Conservation (phyloP, 805 yeast genomes). For the Martiniozyma abietophila region DNA sequence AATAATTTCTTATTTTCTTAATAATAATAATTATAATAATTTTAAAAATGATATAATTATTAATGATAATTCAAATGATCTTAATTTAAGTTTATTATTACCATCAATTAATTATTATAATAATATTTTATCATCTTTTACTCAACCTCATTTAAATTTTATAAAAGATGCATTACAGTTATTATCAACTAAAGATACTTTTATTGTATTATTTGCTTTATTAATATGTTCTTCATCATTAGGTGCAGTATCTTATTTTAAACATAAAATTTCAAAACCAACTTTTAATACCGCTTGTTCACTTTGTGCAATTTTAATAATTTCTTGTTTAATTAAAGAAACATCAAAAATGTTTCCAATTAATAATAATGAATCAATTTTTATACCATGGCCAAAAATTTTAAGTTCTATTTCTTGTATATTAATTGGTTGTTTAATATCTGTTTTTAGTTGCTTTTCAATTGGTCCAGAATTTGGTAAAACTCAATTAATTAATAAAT, state of each 20-base stretch:
- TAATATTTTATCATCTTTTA: no score
- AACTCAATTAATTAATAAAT: conserved; percentile 1
- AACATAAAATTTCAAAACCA: conserved; percentile 54
- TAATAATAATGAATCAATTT: conserved; percentile 25
- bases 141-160: conserved; percentile 1
- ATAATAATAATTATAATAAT: conserved; percentile 1
- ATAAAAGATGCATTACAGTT: no score
- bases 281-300: conserved; percentile 79
- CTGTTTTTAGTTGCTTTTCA: conserved; percentile 51
- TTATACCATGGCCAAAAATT: conserved; percentile 46
- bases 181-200: not conserved
- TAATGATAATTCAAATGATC: no score
- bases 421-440: conserved; percentile 46
- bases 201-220: conserved; percentile 5
- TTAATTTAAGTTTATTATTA: no score
- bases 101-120: no score
- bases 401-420: conserved; percentile 49
- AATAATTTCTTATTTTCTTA: conserved; percentile 3
- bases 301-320: conserved; percentile 59
- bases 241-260: conserved; percentile 60
- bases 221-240: conserved; percentile 40
- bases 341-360: conserved; percentile 45
- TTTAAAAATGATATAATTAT: not conserved
- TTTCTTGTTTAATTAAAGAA: conserved; percentile 65
- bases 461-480: conserved; percentile 31